Evolutionary conservation across 2,329 filamentous ascomycete species (phyloP).

Genomic region (Ophiocordyceps camponoti-floridani): DNA sequence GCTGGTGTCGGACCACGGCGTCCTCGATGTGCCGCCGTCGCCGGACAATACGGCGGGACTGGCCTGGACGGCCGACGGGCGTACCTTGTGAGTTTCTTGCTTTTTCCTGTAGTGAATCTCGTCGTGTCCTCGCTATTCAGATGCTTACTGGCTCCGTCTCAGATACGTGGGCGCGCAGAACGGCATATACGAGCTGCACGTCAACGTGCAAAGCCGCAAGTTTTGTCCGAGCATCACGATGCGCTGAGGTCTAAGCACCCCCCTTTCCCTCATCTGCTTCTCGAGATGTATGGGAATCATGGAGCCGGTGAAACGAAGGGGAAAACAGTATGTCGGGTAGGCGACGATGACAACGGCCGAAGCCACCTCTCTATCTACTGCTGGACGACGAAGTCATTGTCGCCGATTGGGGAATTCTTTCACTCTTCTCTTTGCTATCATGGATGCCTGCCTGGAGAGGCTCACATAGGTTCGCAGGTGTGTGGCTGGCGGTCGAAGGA

Average conservation of each 20-base stretch:
- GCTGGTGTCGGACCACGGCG: constrained; percentile 16
- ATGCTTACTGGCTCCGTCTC: constrained; percentile 13
- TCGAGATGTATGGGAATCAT: background rate
- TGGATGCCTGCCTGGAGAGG: background rate
- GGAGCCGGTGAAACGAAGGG: background rate
- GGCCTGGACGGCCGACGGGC: constrained; percentile 43
- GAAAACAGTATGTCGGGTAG: background rate
- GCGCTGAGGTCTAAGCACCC: constrained; percentile 16
- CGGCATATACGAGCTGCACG: constrained; percentile 56
- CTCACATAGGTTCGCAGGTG: background rate
- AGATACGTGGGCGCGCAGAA: constrained; percentile 40
- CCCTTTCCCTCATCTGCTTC: too few relatives aligned
- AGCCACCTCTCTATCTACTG: too few relatives aligned
- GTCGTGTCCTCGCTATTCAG: constrained; percentile 15
- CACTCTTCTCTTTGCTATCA: background rate
- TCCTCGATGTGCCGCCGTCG: constrained; percentile 25
- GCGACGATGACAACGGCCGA: background rate
- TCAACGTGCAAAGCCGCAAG: constrained; percentile 46
- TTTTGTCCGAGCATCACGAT: constrained; percentile 35
- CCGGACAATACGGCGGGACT: constrained; percentile 42
- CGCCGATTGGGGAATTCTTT: background rate
- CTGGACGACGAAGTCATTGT: too few relatives aligned
- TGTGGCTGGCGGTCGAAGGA: background rate
- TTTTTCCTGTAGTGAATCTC: too few relatives aligned
- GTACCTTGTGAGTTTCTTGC: constrained; percentile 30